phyloP scores from a whole-genome alignment of 179 eudicot species.

The Corrigiola litoralis region DNA sequence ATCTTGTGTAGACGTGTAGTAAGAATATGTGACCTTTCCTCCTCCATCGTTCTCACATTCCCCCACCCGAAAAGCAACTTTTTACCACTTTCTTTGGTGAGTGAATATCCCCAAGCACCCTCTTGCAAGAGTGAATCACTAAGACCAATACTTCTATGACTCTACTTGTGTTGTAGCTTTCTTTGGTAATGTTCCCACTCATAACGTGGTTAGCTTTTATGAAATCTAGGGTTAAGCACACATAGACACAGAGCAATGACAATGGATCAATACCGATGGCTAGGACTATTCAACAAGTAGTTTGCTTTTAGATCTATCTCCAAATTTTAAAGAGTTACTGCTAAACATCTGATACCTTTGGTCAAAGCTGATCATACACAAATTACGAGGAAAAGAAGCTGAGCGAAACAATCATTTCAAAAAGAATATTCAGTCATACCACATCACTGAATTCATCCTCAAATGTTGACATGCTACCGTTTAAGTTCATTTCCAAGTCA shows the following conservation, averaged over 20 bases:
- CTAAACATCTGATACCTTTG: neutral
- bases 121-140: no score
- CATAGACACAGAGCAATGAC: neutral
- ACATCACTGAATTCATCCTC: constrained; percentile 72
- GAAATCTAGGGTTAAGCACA: neutral
- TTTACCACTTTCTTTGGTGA: no score
- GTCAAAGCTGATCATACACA: neutral
- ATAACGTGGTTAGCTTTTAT: neutral
- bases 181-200: neutral
- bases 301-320: neutral
- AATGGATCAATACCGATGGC: neutral
- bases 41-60: no score
- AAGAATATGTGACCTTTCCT: no score
- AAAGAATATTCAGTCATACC: constrained; percentile 35
- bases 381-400: neutral
- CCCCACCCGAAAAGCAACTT: no score
- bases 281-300: neutral
- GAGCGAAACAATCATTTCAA: neutral
- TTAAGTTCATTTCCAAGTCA: constrained; percentile 86
- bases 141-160: no score
- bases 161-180: no score
- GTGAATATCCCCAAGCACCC: no score
- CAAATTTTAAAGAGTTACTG: neutral
- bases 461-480: constrained; percentile 48
- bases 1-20: neutral